A percentile compares a stretch with the other conserved stretches of the same genome.
Evolutionary conservation across 2,329 filamentous ascomycete genomes (phyloP).

Genomic region (Arthroderma uncinatum): DNA sequence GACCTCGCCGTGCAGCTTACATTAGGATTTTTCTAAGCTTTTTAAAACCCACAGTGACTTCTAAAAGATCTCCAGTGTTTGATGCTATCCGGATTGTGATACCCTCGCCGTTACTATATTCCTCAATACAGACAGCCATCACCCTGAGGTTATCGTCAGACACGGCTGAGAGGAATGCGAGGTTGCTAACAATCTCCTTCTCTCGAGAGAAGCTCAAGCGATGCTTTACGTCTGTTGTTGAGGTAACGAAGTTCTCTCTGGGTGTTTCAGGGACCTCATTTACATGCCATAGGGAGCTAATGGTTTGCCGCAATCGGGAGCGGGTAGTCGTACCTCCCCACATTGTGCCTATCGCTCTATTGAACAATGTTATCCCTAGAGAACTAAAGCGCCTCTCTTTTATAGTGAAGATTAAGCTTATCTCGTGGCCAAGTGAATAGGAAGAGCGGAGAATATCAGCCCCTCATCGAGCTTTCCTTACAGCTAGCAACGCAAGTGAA

Average conservation of each 20-base stretch:
- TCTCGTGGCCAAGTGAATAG: too few relatives aligned
- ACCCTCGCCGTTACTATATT: background rate
- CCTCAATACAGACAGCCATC: conserved; percentile 6
- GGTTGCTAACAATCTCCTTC: background rate
- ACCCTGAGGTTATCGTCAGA: conserved; percentile 2
- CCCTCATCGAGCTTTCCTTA: background rate
- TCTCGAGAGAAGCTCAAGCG: background rate
- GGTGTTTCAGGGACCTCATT: background rate
- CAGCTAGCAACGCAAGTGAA: background rate
- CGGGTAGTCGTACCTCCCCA: background rate
- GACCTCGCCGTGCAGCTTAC: conserved; percentile 2
- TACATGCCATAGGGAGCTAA: background rate
- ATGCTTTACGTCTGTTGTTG: background rate
- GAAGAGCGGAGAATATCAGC: background rate
- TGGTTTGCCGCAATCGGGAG: background rate
- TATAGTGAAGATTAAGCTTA: background rate
- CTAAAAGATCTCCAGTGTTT: background rate
- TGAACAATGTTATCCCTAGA: background rate
- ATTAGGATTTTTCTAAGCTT: background rate
- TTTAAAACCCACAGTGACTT: background rate
- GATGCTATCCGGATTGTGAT: conserved; percentile 3
- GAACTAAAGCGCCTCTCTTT: background rate
- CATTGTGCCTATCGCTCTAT: background rate
- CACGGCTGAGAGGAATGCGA: conserved; percentile 1
- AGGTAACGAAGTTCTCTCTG: background rate